Evolutionary conservation across 768 basidiomycete species (phyloP).

Genomic region (Tulasnella sp.): DNA sequence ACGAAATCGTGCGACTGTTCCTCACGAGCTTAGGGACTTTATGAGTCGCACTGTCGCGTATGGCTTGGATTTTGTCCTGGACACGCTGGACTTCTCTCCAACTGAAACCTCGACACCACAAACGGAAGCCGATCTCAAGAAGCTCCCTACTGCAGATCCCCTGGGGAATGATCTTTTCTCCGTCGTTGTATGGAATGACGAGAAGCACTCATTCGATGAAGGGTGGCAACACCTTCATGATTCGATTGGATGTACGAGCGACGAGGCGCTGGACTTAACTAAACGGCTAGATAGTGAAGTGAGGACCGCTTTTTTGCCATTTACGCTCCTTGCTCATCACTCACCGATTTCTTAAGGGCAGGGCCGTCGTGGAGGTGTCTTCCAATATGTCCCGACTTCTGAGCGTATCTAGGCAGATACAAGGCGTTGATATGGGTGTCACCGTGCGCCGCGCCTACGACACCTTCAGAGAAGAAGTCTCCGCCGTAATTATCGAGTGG

Average conservation of each 20-base stretch:
- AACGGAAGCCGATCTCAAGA: constrained; percentile 56
- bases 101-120: constrained; percentile 61
- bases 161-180: constrained; percentile 71
- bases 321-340: not conserved
- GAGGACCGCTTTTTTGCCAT: constrained; percentile 4
- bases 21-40: constrained; percentile 59
- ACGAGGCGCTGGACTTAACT: constrained; percentile 47
- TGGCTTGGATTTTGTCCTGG: constrained; percentile 72
- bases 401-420: constrained; percentile 66
- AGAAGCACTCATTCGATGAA: constrained; percentile 89
- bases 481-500: constrained; percentile 78
- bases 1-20: constrained; percentile 39
- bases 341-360: constrained; percentile 38
- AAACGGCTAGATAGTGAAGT: constrained; percentile 56
- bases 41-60: constrained; percentile 66
- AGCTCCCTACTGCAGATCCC: constrained; percentile 67
- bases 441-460: constrained; percentile 81
- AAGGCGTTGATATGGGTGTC: constrained; percentile 84
- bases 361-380: constrained; percentile 75
- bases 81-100: constrained; percentile 72
- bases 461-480: constrained; percentile 79
- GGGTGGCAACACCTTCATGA: constrained; percentile 65
- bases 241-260: constrained; percentile 37
- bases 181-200: constrained; percentile 90
- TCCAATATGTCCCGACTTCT: constrained; percentile 43